Conservation (phyloP, 2,329 filamentous ascomycete species). For the Fusarium begoniae region DNA sequence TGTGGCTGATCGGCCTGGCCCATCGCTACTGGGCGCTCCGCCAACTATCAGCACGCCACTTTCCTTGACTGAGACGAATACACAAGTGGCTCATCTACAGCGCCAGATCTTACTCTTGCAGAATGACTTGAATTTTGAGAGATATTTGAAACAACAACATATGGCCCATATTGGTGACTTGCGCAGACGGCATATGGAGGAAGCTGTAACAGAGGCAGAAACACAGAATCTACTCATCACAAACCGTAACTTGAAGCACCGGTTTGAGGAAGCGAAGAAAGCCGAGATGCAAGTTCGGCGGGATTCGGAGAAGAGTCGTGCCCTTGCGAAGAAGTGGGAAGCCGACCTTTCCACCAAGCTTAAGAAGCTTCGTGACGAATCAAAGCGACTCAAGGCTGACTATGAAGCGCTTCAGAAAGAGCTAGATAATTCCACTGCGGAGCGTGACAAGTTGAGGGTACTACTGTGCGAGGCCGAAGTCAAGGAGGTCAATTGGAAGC, state of each 20-base stretch:
- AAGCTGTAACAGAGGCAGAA: slow-evolving; percentile 82
- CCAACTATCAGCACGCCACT: slow-evolving; percentile 41
- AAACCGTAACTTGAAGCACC: slow-evolving; percentile 77
- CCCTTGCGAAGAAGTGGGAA: slow-evolving; percentile 81
- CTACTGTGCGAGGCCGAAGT: slow-evolving; percentile 76
- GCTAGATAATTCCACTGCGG: slow-evolving; percentile 64
- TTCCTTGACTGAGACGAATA: slow-evolving; percentile 46
- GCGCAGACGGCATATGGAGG: slow-evolving; percentile 76
- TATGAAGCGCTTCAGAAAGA: slow-evolving; percentile 66
- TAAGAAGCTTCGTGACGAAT: slow-evolving; percentile 72
- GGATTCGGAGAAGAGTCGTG: slow-evolving; percentile 76
- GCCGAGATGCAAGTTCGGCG: slow-evolving; percentile 75
- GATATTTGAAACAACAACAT: slow-evolving; percentile 85
- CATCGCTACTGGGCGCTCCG: slow-evolving; percentile 42
- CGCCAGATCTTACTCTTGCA: slow-evolving; percentile 79
- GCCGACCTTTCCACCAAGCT: slow-evolving; percentile 74
- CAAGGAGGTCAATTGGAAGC: slow-evolving; percentile 69
- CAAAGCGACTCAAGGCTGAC: slow-evolving; percentile 70
- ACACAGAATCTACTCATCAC: slow-evolving; percentile 82
- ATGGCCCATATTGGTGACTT: slow-evolving; percentile 83
- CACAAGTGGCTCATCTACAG: slow-evolving; percentile 67
- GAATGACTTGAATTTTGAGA: slow-evolving; percentile 85
- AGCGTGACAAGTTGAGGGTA: slow-evolving; percentile 71
- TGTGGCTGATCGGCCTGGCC: slow-evolving; percentile 50
- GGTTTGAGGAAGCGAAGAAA: slow-evolving; percentile 77